Evolutionary conservation across 352 stramenopile species (phyloP), one percentile per base, ranked within the genome.

Genomic region (Phytophthora syringae): DNA sequence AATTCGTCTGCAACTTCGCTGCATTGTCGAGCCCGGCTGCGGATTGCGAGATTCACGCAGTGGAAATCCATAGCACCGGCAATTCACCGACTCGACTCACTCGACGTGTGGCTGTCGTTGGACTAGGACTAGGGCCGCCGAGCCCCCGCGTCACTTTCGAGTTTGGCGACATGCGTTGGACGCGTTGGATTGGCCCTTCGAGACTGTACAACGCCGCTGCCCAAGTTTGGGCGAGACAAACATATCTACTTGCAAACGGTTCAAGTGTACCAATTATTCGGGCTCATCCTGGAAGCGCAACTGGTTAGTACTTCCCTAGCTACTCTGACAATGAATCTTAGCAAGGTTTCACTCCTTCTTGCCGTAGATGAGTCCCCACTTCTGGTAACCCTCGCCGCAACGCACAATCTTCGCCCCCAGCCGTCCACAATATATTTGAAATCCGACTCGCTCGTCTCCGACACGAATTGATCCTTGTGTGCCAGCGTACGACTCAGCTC

Each of bases 361-460:
- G 40, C 66, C 83, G 64, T 84, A 81, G 42, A 92, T 90, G 55
- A 92, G 64, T n/a, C 83, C 83, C 83, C 83, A 92, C 62, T 89
- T 90, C 67, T 92, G 83, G 32, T 92, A 79, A 13, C 83, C 83
- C 1, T 92, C 83, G 2, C 57, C 79, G 15, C 81, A 90, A 32
- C 83, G 79, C 50, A 88, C 72, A 22, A 92, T 67, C 66, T 92
- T 92, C 24, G 79, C 62, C 60, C 57, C 83, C 83, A 92, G 34
- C 83, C 81, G 32, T 86, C 71, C 16, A 92, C 79, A 28, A 92
- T 92, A 55, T 82, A 84, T 47, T 82, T 52, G 56, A 87, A 90
- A 55, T 92, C 83, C 40, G 84, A 43, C 43, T 79, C 79, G 30
- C 79, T 89, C 63, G 81, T 92, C 68, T 89, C 77, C 20, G 76